Evolutionary conservation across 2,329 filamentous ascomycete species (phyloP).

Genomic region (Dactylellina leptospora): DNA sequence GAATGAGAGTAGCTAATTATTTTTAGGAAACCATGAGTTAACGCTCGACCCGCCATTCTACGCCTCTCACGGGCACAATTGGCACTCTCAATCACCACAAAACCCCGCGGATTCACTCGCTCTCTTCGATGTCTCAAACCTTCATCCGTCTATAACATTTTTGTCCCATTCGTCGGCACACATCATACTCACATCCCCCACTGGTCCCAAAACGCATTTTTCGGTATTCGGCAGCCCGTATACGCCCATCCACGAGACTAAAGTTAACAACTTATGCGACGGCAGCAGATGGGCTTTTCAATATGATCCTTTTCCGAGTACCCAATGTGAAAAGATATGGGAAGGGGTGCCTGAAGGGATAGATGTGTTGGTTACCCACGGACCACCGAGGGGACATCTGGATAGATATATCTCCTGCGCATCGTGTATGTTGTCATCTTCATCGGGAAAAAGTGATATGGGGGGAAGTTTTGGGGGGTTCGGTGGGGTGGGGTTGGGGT

Average conservation of each 20-base stretch:
- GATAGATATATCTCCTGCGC: not conserved
- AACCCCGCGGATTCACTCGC: constrained; percentile 66
- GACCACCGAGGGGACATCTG: constrained; percentile 70
- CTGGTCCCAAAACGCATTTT: constrained; percentile 66
- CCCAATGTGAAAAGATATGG: constrained; percentile 20
- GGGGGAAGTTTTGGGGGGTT: constrained; percentile 55
- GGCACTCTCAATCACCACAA: constrained; percentile 68
- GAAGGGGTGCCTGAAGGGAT: constrained; percentile 66
- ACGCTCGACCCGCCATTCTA: constrained; percentile 74
- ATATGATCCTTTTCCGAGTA: constrained; percentile 62
- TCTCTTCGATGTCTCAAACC: constrained; percentile 61
- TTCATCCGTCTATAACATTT: constrained; percentile 68
- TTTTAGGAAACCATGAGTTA: constrained; percentile 76
- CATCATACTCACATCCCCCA: constrained; percentile 64
- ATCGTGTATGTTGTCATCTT: not conserved
- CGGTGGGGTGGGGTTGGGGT: constrained; percentile 65
- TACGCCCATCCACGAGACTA: constrained; percentile 63
- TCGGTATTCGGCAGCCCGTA: constrained; percentile 76
- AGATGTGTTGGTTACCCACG: constrained; percentile 76
- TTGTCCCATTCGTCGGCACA: constrained; percentile 68
- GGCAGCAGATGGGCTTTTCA: constrained; percentile 39
- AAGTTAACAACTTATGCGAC: constrained; percentile 13
- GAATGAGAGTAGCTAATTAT: not conserved
- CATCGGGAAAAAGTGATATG: not conserved
- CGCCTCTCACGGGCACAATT: constrained; percentile 63